Conservation (phyloP, 306 rosid species). For the Psophocarpus tetragonolobus region DNA sequence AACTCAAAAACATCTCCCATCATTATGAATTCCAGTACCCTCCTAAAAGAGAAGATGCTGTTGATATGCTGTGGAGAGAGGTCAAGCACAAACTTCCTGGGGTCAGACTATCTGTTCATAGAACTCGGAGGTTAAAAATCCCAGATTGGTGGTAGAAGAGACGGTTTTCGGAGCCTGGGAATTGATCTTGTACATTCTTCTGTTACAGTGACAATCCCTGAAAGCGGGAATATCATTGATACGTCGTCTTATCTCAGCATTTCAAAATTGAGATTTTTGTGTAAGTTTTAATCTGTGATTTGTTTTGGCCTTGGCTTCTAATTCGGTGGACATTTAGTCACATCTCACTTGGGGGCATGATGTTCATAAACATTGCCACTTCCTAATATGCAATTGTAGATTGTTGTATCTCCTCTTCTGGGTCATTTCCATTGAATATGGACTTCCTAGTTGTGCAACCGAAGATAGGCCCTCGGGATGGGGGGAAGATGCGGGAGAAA, state of each 20-base stretch:
- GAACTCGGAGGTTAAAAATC: slow-evolving; percentile 79
- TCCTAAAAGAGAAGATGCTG: slow-evolving; percentile 77
- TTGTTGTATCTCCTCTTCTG: slow-evolving; percentile 5
- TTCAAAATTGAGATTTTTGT: slow-evolving; percentile 24
- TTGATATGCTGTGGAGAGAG: slow-evolving; percentile 95
- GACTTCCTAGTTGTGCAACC: neutral
- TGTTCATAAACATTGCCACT: neutral
- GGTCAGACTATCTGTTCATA: slow-evolving; percentile 68
- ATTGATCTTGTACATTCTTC: slow-evolving; percentile 52
- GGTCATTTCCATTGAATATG: neutral
- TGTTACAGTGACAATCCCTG: slow-evolving; percentile 29
- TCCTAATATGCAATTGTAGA: slow-evolving; percentile 1
- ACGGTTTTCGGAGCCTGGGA: slow-evolving; percentile 41
- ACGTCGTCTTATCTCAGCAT: slow-evolving; percentile 27
- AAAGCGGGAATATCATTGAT: slow-evolving; percentile 30
- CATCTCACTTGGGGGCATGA: slow-evolving; percentile 14
- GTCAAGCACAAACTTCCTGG: slow-evolving; percentile 85
- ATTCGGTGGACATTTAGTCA: slow-evolving; percentile 19
- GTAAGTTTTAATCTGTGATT: slow-evolving; percentile 26
- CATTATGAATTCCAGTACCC: slow-evolving; percentile 94
- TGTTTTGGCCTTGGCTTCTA: slow-evolving; percentile 20
- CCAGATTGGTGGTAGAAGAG: slow-evolving; percentile 86
- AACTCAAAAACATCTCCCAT: slow-evolving; percentile 66
- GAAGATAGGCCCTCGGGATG: neutral
- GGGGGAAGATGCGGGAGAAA: slow-evolving; percentile 7